Evolutionary conservation across 257 asterid genomes (phyloP), one percentile per base, ranked within the genome.

Genomic region (Solanum sparsipilum): DNA sequence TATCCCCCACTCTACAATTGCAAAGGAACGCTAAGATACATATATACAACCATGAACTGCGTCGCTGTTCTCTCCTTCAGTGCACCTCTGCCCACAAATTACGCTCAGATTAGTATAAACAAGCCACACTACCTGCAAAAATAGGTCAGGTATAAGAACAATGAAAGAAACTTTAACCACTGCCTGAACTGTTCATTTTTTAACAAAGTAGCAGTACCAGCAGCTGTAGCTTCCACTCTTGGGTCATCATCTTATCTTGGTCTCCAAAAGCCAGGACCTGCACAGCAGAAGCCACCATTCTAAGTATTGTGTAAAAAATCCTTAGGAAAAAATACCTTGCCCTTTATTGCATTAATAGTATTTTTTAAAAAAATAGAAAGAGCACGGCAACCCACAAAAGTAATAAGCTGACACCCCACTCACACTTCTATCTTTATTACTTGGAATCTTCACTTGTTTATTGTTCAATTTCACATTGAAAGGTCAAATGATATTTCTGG

Each of bases 211-310:
- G n/a, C 88, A 86, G 71, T 70, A 86, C 70, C 88, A 72, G 88
- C 83, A 86, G 84, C 86, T 39, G 68, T 52, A 76, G 86, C 83
- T 79, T 31, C 90, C 23, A 83, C 83, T 70, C 27, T 71, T 34
- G 85, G 46, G 15, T 34, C 29, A 29, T 94, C 31, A 41, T 94
- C 91, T 36, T 23, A 95, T 89, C 95, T 91, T 56, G 98, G 98
- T 86, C 96, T 92, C 98, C 98, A 96, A 84, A 76, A 93, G 87
- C 90, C 93, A 32, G 96, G 95, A 88, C 97, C 98, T 96, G 95
- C 88, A 91, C 72, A 83, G 86, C 73, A 31, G 56, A 56, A 75
- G 29, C 39, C 15, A 13, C 7, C 25, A 72, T 32, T 46, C 41
- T 34, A 65, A n/a, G 48, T 36, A 8, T 25, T 48, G 41, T 6